Conservation (phyloP, 148 eudicot species). For the Chenopodium quinoa region DNA sequence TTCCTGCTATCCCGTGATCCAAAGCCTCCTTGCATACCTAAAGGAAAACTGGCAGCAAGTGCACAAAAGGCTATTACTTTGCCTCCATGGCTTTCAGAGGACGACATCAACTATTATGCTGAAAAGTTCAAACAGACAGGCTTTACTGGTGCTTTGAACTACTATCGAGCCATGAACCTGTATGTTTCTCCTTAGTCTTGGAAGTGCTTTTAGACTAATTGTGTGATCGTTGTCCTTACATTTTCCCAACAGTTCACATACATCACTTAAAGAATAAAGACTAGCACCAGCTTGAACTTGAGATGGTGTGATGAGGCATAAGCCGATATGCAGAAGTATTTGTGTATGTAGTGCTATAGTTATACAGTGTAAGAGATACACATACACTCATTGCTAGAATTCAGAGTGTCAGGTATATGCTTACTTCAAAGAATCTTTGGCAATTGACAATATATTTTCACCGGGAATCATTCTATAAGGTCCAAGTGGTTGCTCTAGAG, state of each 20-base stretch:
- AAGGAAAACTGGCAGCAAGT: slow-evolving; percentile 27
- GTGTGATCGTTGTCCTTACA: background rate
- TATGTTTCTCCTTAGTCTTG: slow-evolving; percentile 30
- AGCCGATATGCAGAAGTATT: background rate
- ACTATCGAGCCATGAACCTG: slow-evolving; percentile 60
- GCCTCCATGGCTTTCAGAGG: slow-evolving; percentile 63
- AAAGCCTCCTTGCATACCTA: slow-evolving; percentile 35
- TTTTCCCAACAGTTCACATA: background rate
- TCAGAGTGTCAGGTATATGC: background rate
- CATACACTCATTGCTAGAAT: background rate
- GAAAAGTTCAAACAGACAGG: slow-evolving; percentile 47
- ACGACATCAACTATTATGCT: slow-evolving; percentile 52
- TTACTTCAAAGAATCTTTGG: background rate
- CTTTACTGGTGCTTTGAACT: slow-evolving; percentile 63
- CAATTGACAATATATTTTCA: background rate
- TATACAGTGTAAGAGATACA: background rate
- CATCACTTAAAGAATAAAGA: too few species aligned
- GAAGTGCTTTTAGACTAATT: background rate
- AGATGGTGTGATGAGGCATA: background rate
- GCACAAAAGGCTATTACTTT: slow-evolving; percentile 22
- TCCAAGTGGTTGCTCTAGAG: background rate
- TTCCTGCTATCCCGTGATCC: slow-evolving; percentile 38
- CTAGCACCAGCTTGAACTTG: background rate
- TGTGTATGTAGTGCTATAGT: background rate
- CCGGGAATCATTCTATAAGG: background rate